Evolutionary conservation across 306 rosid genomes (phyloP).

Genomic region (Lathyrus oleraceus): DNA sequence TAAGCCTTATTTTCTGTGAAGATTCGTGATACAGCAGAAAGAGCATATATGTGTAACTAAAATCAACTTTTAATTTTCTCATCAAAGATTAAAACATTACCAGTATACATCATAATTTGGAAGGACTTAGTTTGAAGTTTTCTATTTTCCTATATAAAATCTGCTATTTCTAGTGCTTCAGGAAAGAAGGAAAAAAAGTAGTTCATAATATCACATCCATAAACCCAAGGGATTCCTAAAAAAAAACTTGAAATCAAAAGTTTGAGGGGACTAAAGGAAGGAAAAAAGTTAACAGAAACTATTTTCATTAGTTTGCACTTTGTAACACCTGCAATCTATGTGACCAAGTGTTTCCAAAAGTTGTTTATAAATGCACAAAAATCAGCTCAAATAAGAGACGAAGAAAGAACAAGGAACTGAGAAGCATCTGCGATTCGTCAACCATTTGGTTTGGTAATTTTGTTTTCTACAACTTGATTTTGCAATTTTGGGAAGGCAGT

Average conservation of each 20-base stretch:
- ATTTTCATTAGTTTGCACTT: not conserved
- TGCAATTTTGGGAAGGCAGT: not conserved
- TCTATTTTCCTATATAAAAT: not conserved
- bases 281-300: not conserved
- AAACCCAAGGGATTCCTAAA: not conserved
- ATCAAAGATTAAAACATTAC: not conserved
- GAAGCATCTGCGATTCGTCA: conserved; percentile 14
- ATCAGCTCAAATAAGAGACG: not conserved
- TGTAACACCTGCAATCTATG: not conserved
- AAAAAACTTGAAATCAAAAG: not conserved
- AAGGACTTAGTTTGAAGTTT: not conserved
- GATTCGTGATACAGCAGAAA: not conserved
- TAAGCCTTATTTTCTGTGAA: conserved; percentile 44
- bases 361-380: conserved; percentile 4
- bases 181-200: not conserved
- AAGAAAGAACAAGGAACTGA: not conserved
- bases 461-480: not conserved
- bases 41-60: not conserved
- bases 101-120: not conserved
- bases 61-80: not conserved
- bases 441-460: not conserved
- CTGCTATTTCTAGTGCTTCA: not conserved
- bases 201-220: not conserved
- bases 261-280: not conserved
- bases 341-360: not conserved